Percentiles rank a stretch among this genome's conserved stretches.
Evolutionary conservation across 495 filamentous ascomycete genomes (phyloP).

Genomic region (Penicillium roqueforti): DNA sequence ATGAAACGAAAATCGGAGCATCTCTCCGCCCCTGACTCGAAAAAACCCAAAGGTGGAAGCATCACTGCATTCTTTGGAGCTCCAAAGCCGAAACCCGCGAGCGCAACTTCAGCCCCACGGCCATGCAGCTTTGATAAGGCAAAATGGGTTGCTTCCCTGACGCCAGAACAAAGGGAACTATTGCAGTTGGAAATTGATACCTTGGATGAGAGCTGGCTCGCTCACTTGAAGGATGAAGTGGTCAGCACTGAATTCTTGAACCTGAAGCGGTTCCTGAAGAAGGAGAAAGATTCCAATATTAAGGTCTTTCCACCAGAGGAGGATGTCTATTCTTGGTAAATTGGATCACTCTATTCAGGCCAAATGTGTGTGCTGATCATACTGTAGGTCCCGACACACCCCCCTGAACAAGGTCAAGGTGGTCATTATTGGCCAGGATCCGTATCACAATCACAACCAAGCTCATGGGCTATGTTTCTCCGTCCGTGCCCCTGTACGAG

Average conservation of each 20-base stretch:
- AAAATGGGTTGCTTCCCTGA: constrained; percentile 77
- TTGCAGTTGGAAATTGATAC: constrained; percentile 88
- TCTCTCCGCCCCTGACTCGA: constrained; percentile 27
- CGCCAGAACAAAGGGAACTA: constrained; percentile 73
- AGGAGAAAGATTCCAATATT: constrained; percentile 65
- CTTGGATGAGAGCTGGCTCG: constrained; percentile 85
- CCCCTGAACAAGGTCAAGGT: constrained; percentile 81
- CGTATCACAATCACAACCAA: constrained; percentile 94
- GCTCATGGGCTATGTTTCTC: constrained; percentile 95
- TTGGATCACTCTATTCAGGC: neutral
- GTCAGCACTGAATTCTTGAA: constrained; percentile 71
- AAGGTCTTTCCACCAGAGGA: constrained; percentile 79
- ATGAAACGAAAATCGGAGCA: constrained; percentile 38
- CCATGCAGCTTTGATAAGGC: constrained; percentile 73
- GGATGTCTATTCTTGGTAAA: constrained; percentile 93
- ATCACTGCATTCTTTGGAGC: constrained; percentile 65
- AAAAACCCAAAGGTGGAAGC: constrained; percentile 65
- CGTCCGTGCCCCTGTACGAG: constrained; percentile 79
- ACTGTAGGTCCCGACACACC: constrained; percentile 76
- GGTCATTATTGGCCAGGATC: constrained; percentile 92
- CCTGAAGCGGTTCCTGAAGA: constrained; percentile 81
- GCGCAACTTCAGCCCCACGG: constrained; percentile 18
- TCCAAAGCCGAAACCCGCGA: constrained; percentile 43
- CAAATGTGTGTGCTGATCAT: constrained; percentile 7
- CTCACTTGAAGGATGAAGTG: constrained; percentile 79